Conservation (phyloP, 164 flowering plant genomes). For the Berberis thunbergii region DNA sequence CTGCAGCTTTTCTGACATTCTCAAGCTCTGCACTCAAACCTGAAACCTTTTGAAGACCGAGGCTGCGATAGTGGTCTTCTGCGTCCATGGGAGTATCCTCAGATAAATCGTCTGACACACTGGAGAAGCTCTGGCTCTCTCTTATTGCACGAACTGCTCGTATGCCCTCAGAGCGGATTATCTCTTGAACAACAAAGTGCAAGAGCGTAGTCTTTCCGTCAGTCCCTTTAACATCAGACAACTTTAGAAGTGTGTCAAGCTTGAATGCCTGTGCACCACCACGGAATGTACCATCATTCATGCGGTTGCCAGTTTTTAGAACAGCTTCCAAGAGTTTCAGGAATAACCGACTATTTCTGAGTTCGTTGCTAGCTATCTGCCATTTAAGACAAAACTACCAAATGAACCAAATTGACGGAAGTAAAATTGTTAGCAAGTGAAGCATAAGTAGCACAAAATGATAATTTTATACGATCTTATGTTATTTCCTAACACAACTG, state of each 20-base stretch:
- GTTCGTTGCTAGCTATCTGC: slow-evolving; percentile 83
- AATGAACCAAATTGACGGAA: background rate
- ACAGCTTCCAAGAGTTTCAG: slow-evolving; percentile 92
- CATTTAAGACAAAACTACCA: background rate
- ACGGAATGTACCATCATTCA: slow-evolving; percentile 91
- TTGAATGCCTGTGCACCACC: slow-evolving; percentile 97
- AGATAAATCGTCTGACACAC: slow-evolving; percentile 39
- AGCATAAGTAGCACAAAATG: no score
- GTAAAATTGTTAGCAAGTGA: background rate
- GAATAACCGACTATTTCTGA: slow-evolving; percentile 67
- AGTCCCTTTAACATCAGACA: slow-evolving; percentile 77
- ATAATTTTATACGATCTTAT: no score
- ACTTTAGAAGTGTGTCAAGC: slow-evolving; percentile 85
- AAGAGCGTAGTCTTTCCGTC: slow-evolving; percentile 92
- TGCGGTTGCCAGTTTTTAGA: slow-evolving; percentile 92
- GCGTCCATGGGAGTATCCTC: slow-evolving; percentile 34
- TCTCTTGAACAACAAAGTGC: slow-evolving; percentile 90
- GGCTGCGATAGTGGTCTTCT: slow-evolving; percentile 45
- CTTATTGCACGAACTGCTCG: slow-evolving; percentile 54
- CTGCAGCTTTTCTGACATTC: slow-evolving; percentile 75
- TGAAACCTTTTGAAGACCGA: slow-evolving; percentile 81
- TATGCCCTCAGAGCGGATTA: slow-evolving; percentile 83
- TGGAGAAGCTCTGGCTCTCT: slow-evolving; percentile 44
- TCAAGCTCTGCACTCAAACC: slow-evolving; percentile 53
- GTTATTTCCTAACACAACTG: no score